phyloP scores from a whole-genome alignment of 345 rosid genomes.

The Durio zibethinus region DNA sequence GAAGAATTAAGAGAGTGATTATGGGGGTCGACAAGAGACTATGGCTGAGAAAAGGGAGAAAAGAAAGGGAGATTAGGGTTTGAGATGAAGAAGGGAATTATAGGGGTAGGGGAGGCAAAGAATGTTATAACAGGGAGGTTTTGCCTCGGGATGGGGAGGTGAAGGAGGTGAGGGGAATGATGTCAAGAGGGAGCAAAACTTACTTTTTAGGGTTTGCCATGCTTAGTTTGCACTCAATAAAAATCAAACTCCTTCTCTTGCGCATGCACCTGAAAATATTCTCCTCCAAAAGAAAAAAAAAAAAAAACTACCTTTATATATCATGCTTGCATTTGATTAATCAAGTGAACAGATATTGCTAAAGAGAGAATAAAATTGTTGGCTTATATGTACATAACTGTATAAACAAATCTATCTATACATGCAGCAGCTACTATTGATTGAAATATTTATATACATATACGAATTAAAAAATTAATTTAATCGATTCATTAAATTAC shows the following conservation, averaged over 20 bases:
- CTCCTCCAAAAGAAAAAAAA: constrained; percentile 23
- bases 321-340: constrained; percentile 32
- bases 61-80: background rate
- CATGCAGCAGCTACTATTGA: background rate
- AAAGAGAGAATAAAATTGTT: constrained; percentile 28
- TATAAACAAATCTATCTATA: background rate
- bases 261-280: constrained; percentile 55
- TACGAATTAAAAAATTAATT: too few species aligned
- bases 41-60: background rate
- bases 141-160: constrained; percentile 68
- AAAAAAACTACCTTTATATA: constrained; percentile 4
- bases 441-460: too few species aligned
- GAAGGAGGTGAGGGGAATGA: constrained; percentile 69
- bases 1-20: background rate
- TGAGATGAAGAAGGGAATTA: constrained; percentile 5
- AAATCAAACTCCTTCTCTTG: constrained; percentile 30
- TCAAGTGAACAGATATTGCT: background rate
- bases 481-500: too few species aligned
- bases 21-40: background rate
- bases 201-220: constrained; percentile 54
- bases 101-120: constrained; percentile 17
- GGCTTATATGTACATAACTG: constrained; percentile 31
- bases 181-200: constrained; percentile 48
- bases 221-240: constrained; percentile 53
- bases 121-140: constrained; percentile 24